Conservation (phyloP, 1,284 basidiomycete genomes). For the Inonotus obliquus region DNA sequence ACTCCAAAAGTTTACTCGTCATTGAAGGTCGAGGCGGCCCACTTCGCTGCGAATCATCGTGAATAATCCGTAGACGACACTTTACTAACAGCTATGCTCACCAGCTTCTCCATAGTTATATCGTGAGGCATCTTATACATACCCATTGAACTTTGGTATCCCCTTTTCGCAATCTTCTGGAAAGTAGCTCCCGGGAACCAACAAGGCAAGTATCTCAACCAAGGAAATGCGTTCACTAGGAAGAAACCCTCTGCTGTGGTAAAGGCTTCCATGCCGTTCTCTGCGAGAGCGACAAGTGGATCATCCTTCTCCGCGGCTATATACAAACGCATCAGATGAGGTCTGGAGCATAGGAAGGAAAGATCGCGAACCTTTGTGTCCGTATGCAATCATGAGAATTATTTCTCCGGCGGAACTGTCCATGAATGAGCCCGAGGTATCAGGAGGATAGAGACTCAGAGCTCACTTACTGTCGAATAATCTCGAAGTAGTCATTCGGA, state of each 20-base stretch:
- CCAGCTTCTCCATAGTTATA: constrained; percentile 8
- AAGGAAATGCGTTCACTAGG: constrained; percentile 7
- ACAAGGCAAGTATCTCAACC: not conserved
- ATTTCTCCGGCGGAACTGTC: constrained; percentile 4
- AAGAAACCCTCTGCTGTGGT: constrained; percentile 10
- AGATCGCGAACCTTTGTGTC: constrained; percentile 5
- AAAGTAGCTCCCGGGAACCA: constrained; percentile 25
- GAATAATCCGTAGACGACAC: not conserved
- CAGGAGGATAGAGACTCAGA: too few relatives aligned
- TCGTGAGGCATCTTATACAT: constrained; percentile 8
- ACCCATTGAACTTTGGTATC: constrained; percentile 24
- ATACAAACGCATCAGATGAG: not conserved
- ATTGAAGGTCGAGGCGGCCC: constrained; percentile 13
- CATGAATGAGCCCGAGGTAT: too few relatives aligned
- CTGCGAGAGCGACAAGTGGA: constrained; percentile 17
- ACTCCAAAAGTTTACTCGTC: constrained; percentile 8
- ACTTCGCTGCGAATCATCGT: not conserved
- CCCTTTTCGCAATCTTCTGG: constrained; percentile 49
- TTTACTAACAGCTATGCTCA: not conserved
- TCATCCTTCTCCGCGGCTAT: constrained; percentile 12
- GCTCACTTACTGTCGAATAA: too few relatives aligned
- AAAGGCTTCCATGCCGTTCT: constrained; percentile 7
- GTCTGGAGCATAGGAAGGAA: not conserved
- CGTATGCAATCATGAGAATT: constrained; percentile 11
- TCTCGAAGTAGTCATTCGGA: too few relatives aligned